Evolutionary conservation across 2,329 filamentous ascomycete genomes (phyloP).

Genomic region (Beauveria sp.): DNA sequence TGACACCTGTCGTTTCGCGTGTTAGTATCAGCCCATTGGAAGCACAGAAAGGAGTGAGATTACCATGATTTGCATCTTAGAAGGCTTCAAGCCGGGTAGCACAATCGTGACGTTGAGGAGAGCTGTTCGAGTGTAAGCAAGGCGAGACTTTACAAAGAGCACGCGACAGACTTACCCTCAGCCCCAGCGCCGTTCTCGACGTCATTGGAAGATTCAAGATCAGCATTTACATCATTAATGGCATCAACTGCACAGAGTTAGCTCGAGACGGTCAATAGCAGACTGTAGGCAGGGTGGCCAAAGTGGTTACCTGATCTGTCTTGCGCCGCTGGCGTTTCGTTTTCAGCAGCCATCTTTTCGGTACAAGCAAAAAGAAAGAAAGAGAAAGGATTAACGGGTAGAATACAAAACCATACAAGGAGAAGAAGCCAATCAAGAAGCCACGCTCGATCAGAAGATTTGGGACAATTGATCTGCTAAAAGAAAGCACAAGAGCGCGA

Average conservation of each 20-base stretch:
- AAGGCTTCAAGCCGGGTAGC: conserved; percentile 66
- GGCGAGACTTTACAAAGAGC: conserved; percentile 9
- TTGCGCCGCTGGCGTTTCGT: background rate
- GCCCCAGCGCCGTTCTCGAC: conserved; percentile 23
- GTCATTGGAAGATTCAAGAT: conserved; percentile 19
- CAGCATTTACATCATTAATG: conserved; percentile 20
- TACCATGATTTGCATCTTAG: conserved; percentile 81
- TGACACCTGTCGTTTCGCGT: conserved; percentile 54
- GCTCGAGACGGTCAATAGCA: background rate
- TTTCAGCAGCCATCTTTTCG: conserved; percentile 10
- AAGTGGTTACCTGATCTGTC: conserved; percentile 6
- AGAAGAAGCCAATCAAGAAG: background rate
- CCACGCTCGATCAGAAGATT: background rate
- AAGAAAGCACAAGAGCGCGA: background rate
- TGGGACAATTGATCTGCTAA: conserved; percentile 9
- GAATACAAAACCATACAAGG: conserved; percentile 3
- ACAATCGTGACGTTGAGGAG: conserved; percentile 63
- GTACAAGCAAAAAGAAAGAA: conserved; percentile 2
- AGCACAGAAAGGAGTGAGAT: conserved; percentile 17
- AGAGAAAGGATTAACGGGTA: background rate
- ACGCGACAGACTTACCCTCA: conserved; percentile 24
- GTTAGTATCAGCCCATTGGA: background rate
- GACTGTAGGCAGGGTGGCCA: background rate
- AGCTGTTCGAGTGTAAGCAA: conserved; percentile 29
- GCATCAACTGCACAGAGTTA: conserved; percentile 17